These are phyloP conservation scores for Hanseniaspora lachancei DNA, from an alignment of 805 yeast genomes.

Conservation along the genomic window DNA sequence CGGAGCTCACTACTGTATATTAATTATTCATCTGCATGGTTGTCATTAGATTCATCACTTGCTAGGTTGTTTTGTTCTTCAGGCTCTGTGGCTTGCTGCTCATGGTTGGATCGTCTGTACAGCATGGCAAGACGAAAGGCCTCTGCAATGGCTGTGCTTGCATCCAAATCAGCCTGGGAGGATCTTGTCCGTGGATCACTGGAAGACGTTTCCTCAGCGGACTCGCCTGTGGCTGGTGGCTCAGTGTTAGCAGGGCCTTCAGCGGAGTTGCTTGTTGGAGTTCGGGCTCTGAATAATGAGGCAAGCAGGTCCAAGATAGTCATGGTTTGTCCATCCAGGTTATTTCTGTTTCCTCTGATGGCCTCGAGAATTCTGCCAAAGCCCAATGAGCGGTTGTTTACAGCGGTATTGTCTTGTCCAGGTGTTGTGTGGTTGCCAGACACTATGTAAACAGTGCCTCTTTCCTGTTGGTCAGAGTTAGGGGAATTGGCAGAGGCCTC, in stretches of 20 bases:
- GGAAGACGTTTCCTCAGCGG: background rate
- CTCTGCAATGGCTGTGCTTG: background rate
- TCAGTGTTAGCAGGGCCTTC: background rate
- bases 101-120: background rate
- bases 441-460: background rate
- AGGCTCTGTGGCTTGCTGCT: background rate
- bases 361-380: background rate
- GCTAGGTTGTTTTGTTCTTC: background rate
- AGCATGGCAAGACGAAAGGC: constrained; percentile 9
- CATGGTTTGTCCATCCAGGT: background rate
- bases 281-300: background rate
- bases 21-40: background rate
- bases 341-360: background rate
- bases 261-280: background rate
- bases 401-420: background rate
- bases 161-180: background rate
- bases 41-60: background rate
- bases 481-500: background rate
- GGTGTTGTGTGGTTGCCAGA: background rate
- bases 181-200: background rate
- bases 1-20: background rate
- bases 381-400: background rate
- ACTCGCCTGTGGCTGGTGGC: background rate
- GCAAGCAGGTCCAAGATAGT: background rate
- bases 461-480: background rate